A percentile compares a stretch with the other conserved stretches of the same genome.
phyloP scores from a whole-genome alignment of 495 filamentous ascomycete species.

The Tuber umbilicatum region DNA sequence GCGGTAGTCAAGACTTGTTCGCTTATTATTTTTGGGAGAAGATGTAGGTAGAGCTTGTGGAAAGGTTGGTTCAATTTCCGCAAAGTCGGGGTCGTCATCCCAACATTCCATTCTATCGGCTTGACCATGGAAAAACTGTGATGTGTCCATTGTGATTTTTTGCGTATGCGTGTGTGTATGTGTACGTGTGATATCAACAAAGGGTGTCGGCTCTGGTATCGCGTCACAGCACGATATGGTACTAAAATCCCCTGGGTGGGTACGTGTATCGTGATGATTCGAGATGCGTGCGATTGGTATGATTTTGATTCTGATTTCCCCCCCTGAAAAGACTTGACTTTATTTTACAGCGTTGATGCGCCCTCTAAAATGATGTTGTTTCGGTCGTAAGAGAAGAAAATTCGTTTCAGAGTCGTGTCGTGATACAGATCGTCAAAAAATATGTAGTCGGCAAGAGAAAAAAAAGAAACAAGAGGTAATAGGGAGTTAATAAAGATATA shows the following conservation, averaged over 20 bases:
- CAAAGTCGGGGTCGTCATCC: conserved; percentile 43
- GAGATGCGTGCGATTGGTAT: conserved; percentile 37
- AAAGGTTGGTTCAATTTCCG: conserved; percentile 36
- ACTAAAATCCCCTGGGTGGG: conserved; percentile 15
- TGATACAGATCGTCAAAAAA: conserved; percentile 38
- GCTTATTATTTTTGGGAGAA: conserved; percentile 37
- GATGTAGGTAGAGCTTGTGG: conserved; percentile 28
- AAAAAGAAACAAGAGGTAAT: conserved; percentile 30
- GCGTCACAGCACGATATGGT: conserved; percentile 26
- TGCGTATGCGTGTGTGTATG: conserved; percentile 35
- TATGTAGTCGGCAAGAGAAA: background rate
- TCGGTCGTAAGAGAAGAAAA: conserved; percentile 33
- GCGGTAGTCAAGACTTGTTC: conserved; percentile 30
- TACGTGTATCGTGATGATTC: conserved; percentile 38
- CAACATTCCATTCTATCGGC: conserved; percentile 41
- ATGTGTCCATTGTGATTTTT: conserved; percentile 37
- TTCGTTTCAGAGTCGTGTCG: conserved; percentile 37
- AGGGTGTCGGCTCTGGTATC: conserved; percentile 13
- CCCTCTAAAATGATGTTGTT: conserved; percentile 33
- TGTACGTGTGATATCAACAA: conserved; percentile 3
- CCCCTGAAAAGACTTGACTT: conserved; percentile 22
- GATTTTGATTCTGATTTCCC: background rate
- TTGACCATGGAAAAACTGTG: conserved; percentile 38
- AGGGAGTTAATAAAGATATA: conserved; percentile 25
- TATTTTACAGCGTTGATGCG: conserved; percentile 16